phyloP scores from a whole-genome alignment of 768 basidiomycete genomes.

The Tylopilus rubrobrunneus region DNA sequence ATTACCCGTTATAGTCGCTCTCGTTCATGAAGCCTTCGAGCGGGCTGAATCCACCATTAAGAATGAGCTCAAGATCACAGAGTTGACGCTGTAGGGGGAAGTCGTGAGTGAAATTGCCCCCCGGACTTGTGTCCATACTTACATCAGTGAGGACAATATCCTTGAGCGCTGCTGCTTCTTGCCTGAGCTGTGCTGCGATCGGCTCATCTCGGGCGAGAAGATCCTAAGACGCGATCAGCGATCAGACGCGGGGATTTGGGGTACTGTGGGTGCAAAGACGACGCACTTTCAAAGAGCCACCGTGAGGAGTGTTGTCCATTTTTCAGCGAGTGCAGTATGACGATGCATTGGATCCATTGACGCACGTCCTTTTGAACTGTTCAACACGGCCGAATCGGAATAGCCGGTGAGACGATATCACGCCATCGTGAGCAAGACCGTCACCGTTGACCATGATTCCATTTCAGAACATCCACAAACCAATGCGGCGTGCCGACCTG shows the following conservation, averaged over 20 bases:
- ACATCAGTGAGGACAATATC: conserved; percentile 88
- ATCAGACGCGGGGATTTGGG: conserved; percentile 5
- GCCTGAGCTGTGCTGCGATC: conserved; percentile 62
- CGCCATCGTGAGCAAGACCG: conserved; percentile 30
- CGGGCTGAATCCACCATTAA: conserved; percentile 97
- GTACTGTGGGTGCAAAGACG: conserved; percentile 1
- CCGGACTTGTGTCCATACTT: conserved; percentile 8
- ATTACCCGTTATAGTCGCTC: conserved; percentile 80
- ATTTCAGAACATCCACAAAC: not conserved
- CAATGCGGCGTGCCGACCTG: not conserved
- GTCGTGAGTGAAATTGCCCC: conserved; percentile 1
- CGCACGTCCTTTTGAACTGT: conserved; percentile 13
- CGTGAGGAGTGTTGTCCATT: conserved; percentile 87
- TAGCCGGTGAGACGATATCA: conserved; percentile 27
- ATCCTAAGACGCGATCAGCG: conserved; percentile 49
- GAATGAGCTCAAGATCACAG: conserved; percentile 94
- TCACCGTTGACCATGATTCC: not conserved
- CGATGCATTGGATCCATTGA: not conserved
- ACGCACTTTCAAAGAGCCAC: conserved; percentile 77
- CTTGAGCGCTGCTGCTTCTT: conserved; percentile 67
- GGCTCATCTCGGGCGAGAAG: conserved; percentile 78
- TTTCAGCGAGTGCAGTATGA: not conserved
- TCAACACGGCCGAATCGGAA: not conserved
- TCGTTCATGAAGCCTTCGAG: conserved; percentile 97
- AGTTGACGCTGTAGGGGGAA: conserved; percentile 70